Base-by-base conservation (phyloP, 2,329 filamentous ascomycete genomes). In the Beauveria asiatica region DNA sequence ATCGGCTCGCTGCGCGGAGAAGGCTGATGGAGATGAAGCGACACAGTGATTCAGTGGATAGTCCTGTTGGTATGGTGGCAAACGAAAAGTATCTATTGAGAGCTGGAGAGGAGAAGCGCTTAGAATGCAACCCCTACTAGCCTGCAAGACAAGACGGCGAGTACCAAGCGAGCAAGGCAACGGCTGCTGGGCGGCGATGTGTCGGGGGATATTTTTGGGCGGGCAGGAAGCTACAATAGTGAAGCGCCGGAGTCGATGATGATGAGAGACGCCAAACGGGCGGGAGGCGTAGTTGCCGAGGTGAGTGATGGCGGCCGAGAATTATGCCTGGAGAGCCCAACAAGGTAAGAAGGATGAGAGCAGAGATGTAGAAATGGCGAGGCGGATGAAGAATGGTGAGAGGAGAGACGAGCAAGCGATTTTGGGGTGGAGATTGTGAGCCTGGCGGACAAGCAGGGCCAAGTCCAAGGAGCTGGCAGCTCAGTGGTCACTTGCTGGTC, bases 1-100 rank as follows among this genome's bases (percentile, higher is more conserved):
- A 50, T 59, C 21, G 48, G 56, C 56, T 51, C 56, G 56, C 56
- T 45, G 39, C 33, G 56, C 56, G 56, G 48, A 58, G 48, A 51
- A 45, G 48, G 48, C 45, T 51, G 56, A 44, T 45, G 46, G 37
- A 59, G 17, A 37, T 45, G 56, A 59, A 37, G 49, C 56, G 23
- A 41, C 25, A 25, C n/a, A 41, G 54, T 23, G 42, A 33, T 39
- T 44, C 44, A 30, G 30, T n/a, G 27, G 27, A n/a, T 27, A 30
- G 25, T 50, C 23, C 9, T n/a, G 27, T 23, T 19, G 27, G 21
- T 37, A 33, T 21, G 21, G 45, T 57, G 45, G 17, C 27, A 27
- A 27, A 13, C 21, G 8, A 19, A 42, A 42, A 19, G 30, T 21
- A 25, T 23, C 16, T 53, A 39, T 19, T 16, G 30, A 21, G 33